Base-by-base conservation (phyloP, 2,329 filamentous ascomycete genomes). In the Ilyonectria destructans region DNA sequence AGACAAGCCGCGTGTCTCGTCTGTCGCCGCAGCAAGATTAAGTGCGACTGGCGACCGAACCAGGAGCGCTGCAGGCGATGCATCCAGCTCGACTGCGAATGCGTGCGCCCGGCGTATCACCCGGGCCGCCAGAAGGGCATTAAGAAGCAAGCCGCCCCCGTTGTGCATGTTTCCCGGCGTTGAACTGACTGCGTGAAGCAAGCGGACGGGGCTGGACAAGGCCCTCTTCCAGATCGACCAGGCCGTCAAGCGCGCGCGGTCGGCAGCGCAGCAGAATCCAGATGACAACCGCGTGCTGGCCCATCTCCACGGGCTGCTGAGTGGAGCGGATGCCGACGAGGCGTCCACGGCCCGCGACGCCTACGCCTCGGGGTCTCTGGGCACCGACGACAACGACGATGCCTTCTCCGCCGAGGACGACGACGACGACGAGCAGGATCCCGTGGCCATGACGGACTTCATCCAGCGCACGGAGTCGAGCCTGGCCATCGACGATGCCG, bases 141-240 rank as follows among this genome's bases (percentile, higher is more conserved):
- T 68, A 94, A 93, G 79, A 94, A 94, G 92, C 92, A 80, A 80
- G 84, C 72, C 51, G 23, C 13, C 33, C 40, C 45, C 21, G 17
- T 12, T 12, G 10, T 21, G 10, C 46, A 33, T 52, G 4, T 40
- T 13, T 33, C n/a, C 19, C 59, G 29, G 37, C 48, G n/a, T 45
- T 6, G 17, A 4, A 15, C n/a, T 10, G 35, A 56, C 68, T 71
- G 63, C 65, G 26, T 65, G 21, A 69, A 93, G 92, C 79, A 94
- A 94, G 80, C 89, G 92, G 46, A 91, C 90, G 17, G 92, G 92
- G 1, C 82, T 94, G 33, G 92, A 93, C 69, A 94, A 93, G 80
- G 92, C 92, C 3, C 86, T 94, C 21, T 90, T 89, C 75, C 91
- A 93, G 76, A 91, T 94, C 68, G 91, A 93, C 75, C 90, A 93